Evolutionary conservation across 2,329 filamentous ascomycete species (phyloP).

Genomic region (Fusarium sambucinum): DNA sequence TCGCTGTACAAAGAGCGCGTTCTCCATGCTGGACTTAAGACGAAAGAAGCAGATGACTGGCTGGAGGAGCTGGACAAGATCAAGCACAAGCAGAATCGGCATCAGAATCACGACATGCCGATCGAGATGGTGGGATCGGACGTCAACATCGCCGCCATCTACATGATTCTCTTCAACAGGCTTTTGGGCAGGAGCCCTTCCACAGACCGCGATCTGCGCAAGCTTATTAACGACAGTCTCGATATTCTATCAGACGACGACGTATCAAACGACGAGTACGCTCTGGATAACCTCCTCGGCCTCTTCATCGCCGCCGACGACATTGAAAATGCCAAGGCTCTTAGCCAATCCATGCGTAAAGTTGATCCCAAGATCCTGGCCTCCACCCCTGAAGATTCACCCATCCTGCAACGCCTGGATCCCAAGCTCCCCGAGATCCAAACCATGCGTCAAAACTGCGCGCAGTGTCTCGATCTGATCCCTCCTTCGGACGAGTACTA

Average conservation of each 20-base stretch:
- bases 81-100: slow-evolving; percentile 53
- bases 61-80: slow-evolving; percentile 53
- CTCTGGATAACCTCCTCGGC: slow-evolving; percentile 57
- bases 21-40: slow-evolving; percentile 47
- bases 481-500: slow-evolving; percentile 49
- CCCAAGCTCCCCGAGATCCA: slow-evolving; percentile 56
- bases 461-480: slow-evolving; percentile 55
- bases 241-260: slow-evolving; percentile 57
- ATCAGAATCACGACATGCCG: slow-evolving; percentile 57
- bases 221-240: slow-evolving; percentile 54
- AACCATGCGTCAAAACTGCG: slow-evolving; percentile 52
- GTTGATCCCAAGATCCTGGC: slow-evolving; percentile 50
- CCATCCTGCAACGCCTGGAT: slow-evolving; percentile 47
- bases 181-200: slow-evolving; percentile 47
- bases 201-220: slow-evolving; percentile 49
- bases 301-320: slow-evolving; percentile 56
- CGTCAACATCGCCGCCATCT: slow-evolving; percentile 57
- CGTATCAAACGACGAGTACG: slow-evolving; percentile 57
- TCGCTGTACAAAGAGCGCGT: slow-evolving; percentile 54
- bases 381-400: slow-evolving; percentile 48
- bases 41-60: slow-evolving; percentile 49
- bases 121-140: slow-evolving; percentile 57
- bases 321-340: slow-evolving; percentile 52
- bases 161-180: slow-evolving; percentile 55
- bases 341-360: slow-evolving; percentile 56